A percentile compares a stretch with the other conserved stretches of the same genome.
Conservation (phyloP, 2,329 filamentous ascomycete genomes). For the Didymella lethalis region DNA sequence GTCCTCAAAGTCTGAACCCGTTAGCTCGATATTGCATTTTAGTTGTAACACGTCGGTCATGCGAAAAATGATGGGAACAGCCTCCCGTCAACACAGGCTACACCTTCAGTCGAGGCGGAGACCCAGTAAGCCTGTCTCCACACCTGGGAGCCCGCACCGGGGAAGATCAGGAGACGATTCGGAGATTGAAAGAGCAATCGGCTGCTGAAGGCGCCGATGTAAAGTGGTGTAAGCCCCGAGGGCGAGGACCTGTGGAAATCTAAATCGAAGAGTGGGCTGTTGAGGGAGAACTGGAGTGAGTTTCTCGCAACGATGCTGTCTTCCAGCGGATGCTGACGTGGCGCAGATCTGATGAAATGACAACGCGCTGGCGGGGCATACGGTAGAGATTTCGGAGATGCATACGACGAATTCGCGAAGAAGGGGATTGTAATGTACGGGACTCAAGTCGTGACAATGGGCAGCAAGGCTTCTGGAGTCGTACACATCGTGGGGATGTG, state of each 20-base stretch:
- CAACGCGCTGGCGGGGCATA: neutral
- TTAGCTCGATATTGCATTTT: too few relatives aligned
- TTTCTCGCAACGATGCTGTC: neutral
- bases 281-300: neutral
- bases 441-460: neutral
- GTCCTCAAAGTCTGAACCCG: neutral
- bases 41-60: neutral
- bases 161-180: neutral
- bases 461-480: neutral
- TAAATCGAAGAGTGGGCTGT: neutral
- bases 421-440: neutral
- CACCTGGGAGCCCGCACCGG: neutral
- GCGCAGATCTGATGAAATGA: neutral
- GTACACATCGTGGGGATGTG: neutral
- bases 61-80: neutral
- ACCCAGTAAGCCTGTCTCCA: neutral
- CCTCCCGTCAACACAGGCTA: neutral
- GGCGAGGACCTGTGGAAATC: neutral
- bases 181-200: neutral
- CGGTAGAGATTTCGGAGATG: neutral
- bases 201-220: neutral
- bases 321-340: neutral
- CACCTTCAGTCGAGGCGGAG: neutral
- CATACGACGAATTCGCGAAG: neutral
- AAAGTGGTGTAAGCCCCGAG: neutral